Conservation (phyloP, 345 rosid species). For the Hibiscus syriacus region DNA sequence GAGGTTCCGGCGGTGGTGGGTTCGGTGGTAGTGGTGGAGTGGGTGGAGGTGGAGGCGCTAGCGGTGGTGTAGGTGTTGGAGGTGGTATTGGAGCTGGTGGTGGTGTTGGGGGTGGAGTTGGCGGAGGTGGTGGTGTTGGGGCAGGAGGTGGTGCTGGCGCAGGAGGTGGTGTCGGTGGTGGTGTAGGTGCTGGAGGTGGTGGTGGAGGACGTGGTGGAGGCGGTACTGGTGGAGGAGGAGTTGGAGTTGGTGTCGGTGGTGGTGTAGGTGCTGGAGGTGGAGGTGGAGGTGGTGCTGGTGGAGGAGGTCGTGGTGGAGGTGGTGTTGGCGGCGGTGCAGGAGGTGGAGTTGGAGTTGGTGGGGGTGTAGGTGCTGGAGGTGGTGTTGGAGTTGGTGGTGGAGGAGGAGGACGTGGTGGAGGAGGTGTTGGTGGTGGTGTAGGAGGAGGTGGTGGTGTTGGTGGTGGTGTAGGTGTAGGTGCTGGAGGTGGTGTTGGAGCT, state of each 20-base stretch:
- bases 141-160: background rate
- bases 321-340: background rate
- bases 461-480: slow-evolving; percentile 1
- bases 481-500: background rate
- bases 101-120: background rate
- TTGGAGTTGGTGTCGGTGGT: background rate
- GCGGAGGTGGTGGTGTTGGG: slow-evolving; percentile 8
- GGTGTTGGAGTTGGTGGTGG: background rate
- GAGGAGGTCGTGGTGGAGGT: background rate
- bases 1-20: background rate
- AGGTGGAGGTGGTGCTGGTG: background rate
- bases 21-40: background rate
- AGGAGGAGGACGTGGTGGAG: slow-evolving; percentile 4
- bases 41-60: background rate
- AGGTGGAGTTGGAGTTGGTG: background rate
- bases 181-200: background rate
- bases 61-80: background rate
- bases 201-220: background rate
- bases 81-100: slow-evolving; percentile 6
- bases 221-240: background rate
- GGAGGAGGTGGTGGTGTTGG: slow-evolving; percentile 1
- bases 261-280: background rate
- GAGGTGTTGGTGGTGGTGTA: background rate
- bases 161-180: slow-evolving; percentile 8
- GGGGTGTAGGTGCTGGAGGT: background rate